Base-by-base conservation (phyloP, 352 stramenopile species). In the Globisporangium acanthophoron region DNA sequence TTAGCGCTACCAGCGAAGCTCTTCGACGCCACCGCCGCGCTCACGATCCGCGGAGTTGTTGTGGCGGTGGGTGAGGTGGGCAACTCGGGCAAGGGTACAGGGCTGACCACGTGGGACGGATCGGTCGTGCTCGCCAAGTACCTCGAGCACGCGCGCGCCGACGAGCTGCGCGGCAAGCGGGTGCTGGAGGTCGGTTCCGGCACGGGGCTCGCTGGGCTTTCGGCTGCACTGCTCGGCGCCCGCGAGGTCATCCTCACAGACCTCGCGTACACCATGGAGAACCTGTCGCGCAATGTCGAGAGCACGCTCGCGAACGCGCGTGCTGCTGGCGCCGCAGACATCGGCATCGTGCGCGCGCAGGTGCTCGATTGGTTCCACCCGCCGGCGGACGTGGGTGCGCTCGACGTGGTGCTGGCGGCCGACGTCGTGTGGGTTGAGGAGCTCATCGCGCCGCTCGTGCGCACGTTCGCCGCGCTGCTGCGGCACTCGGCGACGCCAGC, bases 81-180 rank as follows among this genome's bases (percentile, higher is more conserved):
- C 46, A 96, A 96, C 64, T 88, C 85, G 1, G 83, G 84, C 27
- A 66, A 87, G 50, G 90, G 89, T 46, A 97, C 90, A 12, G 90
- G 90, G 4, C 66, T 96, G 41, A 96, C 86, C 21, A 96, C 89
- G 11, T 97, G 90, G 89, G 90, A 97, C 64, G 90, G 90, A 45
- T 88, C 90, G 9, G 78, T 96, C 4, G 78, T 97, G 39, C 67
- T 97, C n/a, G 88, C 88, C 11, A 97, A 97, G 68, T 96, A 96
- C 66, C 61, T 97, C 13, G 89, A 97, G 67, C 64, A 89, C 47
- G 54, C 68, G 24, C 67, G 65, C 21, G 58, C 53, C 11, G 47
- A 41, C 29, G 39, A 58, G 24, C 46, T 93, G 41, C 39, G 44
- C 18, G 76, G 70, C 15, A 71, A 55, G 54, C 64, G 76, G 1